Conservation (phyloP, 2,329 filamentous ascomycete species). For the Dothideomycetidae sp. region DNA sequence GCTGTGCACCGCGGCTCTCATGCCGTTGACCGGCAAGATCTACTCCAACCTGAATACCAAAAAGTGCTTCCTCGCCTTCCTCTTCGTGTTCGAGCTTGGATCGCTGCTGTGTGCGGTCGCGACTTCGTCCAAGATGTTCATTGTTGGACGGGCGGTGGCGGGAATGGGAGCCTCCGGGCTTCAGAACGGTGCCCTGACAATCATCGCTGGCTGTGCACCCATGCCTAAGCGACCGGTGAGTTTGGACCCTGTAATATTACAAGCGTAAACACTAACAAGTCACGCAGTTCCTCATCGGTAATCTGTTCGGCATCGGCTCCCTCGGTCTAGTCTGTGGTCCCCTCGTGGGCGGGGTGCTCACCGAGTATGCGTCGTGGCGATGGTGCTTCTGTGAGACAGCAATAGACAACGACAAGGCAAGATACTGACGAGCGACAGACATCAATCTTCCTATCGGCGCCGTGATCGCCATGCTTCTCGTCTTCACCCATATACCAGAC, state of each 20-base stretch:
- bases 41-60: slow-evolving; percentile 17
- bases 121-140: slow-evolving; percentile 37
- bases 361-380: slow-evolving; percentile 28
- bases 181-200: background rate
- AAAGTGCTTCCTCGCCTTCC: slow-evolving; percentile 20
- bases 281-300: slow-evolving; percentile 26
- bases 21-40: slow-evolving; percentile 11
- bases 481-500: slow-evolving; percentile 20
- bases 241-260: slow-evolving; percentile 13
- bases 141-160: slow-evolving; percentile 40
- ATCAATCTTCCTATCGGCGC: slow-evolving; percentile 33
- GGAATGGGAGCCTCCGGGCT: slow-evolving; percentile 40
- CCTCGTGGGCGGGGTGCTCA: slow-evolving; percentile 31
- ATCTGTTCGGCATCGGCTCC: slow-evolving; percentile 22
- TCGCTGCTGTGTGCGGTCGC: slow-evolving; percentile 39
- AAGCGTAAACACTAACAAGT: slow-evolving; percentile 22
- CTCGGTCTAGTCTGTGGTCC: slow-evolving; percentile 27
- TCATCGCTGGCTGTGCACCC: slow-evolving; percentile 16
- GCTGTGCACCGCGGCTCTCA: background rate
- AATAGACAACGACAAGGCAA: background rate
- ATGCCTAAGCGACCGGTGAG: slow-evolving; percentile 27
- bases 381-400: slow-evolving; percentile 15
- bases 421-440: background rate
- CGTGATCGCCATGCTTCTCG: slow-evolving; percentile 1
- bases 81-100: slow-evolving; percentile 34